Evolutionary conservation across 768 basidiomycete species (phyloP), one percentile per base, ranked within the genome.

Genomic region (Rhodotorula toruloides): DNA sequence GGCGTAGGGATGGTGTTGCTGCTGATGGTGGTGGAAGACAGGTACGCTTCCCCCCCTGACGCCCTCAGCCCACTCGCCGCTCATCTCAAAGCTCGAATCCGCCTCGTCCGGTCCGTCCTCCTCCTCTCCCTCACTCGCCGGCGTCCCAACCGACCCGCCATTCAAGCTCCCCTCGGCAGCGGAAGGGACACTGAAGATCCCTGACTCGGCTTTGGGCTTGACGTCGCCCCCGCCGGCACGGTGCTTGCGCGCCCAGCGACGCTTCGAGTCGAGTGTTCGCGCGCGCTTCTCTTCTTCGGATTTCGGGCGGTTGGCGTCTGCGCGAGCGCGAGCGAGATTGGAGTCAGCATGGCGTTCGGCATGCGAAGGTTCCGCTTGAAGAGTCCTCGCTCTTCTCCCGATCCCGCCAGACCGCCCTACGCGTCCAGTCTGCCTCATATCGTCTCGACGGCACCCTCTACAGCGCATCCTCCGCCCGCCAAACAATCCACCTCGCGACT

Each of bases 231-330:
- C 71, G 19, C 70, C 71, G 32, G 69, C 69, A 25, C 79, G 72
- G 52, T 77, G 75, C 68, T 77, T 78, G 34, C 73, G 72, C 9
- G 79, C 79, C 79, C 79, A 80, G 2, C 76, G 72, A 22, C 79
- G 70, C 65, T 80, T 80, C 42, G 67, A 63, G 58, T 76, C 76
- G 44, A 79, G 70, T 27, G 71, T 77, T 17, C 78, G 54, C 43
- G 76, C 75, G 36, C 75, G 74, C 32, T 76, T 77, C 55, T 79
- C 79, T 39, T 73, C 71, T 25, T 74, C 75, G 21, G 73, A 75
- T 21, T 76, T 77, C 1, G 79, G 79, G 29, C 78, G 71, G 56
- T 78, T 77, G 21, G 75, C 73, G 55, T 78, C 79, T 79, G 66
- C 27, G 5, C 6, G 10, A 40, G 12, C 16, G 14, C n/a, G 36